Base-by-base conservation (phyloP, 1,284 basidiomycete genomes). In the Mycosarcoma mackinlayi region DNA sequence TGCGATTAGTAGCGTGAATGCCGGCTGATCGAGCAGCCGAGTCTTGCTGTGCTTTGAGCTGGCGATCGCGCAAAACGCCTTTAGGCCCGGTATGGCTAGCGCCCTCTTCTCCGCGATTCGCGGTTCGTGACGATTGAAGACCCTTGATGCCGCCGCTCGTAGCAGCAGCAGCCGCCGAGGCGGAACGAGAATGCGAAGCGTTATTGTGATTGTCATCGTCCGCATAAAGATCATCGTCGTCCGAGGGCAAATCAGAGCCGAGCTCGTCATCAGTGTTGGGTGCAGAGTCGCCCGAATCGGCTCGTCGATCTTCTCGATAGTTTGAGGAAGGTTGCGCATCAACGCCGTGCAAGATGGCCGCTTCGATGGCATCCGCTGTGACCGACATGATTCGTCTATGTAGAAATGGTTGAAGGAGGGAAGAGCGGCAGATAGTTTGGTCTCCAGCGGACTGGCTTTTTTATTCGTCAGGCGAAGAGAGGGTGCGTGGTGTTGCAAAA, bases 71-170 rank as follows among this genome's bases (percentile, higher is more conserved):
- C 16, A 74, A 37, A 14, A 78, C 76, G 24, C 76, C 76, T 42
- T 78, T 78, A 27, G 73, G 75, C 7, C 76, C 76, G 7, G 76
- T 78, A 21, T 75, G 59, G 52, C 56, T 46, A 0, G 72, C 71
- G 4, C 69, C 69, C 9, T 59, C 55, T 18, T 45, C 47, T 13
- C 58, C 62, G 10, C 63, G 50, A 3, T 44, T 60, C 8, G 58
- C 51, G 4, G 59, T 53, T 3, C 48, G 48, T 4, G 56, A 63
- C 28, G 48, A 42, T 25, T 35, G 31, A 14, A 56, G 45, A 13
- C 55, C 60, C 21, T 47, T 56, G 31, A 44, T 30, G 1, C 48
- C 54, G n/a, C 35, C 49, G 8, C 28, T 21, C 23, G 33, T 39
- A 11, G 33, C 33, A 28, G 21, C 44, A 13, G 49, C 44, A 6